Evolutionary conservation across 768 basidiomycete species (phyloP).

Genomic region (Tulasnella sp.): DNA sequence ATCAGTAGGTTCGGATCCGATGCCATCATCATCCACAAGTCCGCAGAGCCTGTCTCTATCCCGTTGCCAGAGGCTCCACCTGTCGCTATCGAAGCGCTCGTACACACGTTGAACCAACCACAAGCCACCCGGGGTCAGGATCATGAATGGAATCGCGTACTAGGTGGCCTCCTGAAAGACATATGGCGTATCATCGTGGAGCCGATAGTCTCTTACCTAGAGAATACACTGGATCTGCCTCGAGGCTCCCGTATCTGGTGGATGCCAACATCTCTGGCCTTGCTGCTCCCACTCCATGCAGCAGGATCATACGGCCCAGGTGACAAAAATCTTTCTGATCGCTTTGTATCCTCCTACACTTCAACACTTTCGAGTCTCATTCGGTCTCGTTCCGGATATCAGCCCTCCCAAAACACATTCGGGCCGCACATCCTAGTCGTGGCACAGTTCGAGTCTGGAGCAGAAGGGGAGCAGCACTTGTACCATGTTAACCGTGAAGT

Average conservation of each 20-base stretch:
- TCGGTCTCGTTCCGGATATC: neutral
- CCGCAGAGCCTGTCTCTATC: neutral
- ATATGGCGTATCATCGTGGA: neutral
- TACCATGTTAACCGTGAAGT: neutral
- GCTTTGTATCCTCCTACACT: slow-evolving; percentile 14
- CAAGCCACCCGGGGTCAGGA: no score
- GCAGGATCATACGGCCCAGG: slow-evolving; percentile 3
- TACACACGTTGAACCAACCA: neutral
- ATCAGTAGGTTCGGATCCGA: neutral
- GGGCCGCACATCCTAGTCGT: neutral
- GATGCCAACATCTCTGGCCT: neutral
- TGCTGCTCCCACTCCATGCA: slow-evolving; percentile 6
- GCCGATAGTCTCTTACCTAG: neutral
- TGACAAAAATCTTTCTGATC: neutral
- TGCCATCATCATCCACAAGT: neutral
- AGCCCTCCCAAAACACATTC: neutral
- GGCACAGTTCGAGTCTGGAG: neutral
- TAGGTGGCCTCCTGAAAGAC: neutral
- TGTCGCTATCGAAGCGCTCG: neutral
- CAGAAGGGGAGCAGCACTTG: neutral
- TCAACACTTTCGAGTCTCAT: slow-evolving; percentile 11
- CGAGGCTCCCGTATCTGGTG: neutral
- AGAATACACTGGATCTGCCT: neutral
- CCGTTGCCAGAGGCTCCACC: neutral
- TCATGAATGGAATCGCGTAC: no score